Base-by-base conservation (phyloP, 2,329 filamentous ascomycete genomes). In the Neurospora crassa region DNA sequence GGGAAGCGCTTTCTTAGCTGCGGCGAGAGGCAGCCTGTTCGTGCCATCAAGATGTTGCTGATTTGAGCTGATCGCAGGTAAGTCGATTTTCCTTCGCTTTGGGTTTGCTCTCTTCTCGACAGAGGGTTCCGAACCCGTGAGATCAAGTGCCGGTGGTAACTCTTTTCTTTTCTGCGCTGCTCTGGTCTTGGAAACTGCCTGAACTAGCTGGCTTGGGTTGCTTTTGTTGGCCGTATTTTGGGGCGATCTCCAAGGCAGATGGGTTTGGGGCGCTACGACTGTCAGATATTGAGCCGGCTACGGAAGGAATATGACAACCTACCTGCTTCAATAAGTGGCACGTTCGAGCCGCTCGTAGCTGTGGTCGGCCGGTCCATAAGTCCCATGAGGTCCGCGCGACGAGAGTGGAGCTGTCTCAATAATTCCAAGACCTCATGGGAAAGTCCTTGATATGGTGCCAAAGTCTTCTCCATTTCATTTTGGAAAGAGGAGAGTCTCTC, bases 401-500 rank as follows among this genome's bases (percentile, higher is more conserved):
- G 70, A 18, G 45, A 53, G 18, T 47, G 6, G 14, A 72, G 47
- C 16, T 59, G 41, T 12, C n/a, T 29, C 11, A 73, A 67, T n/a
- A 73, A 69, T 5, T 41, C 63, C 20, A 67, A 24, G 18, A 6
- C 67, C 4, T 72, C 71, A 12, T 67, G 40, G 2, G 71, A 18
- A 5, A 72, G 67, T 14, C 29, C 68, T 12, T 67, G 67, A 1
- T 16, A 68, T 18, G 53, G 12, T 24, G 73, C 53, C 7, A 34
- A 29, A 5, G 70, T 18, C 5, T 71, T 40, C 2, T 8, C 41
- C 6, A 75, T 5, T 20, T 69, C 70, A 24, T 20, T 20, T 47
- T 74, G 73, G 20, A 77, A 67, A 20, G 71, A 69, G 10, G 72
- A 70, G 1, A 76, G 18, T 37, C 70, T 76, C 43, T 70, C 47